phyloP scores from a whole-genome alignment of 495 filamentous ascomycete species.

The Glonium stellatum region DNA sequence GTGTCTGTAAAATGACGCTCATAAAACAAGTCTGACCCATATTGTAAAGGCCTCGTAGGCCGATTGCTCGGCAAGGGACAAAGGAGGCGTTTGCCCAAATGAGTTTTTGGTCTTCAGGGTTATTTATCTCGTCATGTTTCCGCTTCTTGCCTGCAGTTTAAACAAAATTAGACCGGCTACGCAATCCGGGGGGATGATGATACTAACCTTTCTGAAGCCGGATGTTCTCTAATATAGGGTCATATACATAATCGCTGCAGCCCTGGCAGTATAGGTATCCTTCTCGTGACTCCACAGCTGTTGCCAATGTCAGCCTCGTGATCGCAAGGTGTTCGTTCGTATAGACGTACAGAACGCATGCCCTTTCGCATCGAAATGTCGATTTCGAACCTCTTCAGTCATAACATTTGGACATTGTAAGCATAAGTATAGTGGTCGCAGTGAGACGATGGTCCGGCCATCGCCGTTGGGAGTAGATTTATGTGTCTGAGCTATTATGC shows the following conservation, averaged over 20 bases:
- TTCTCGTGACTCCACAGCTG: slow-evolving; percentile 75
- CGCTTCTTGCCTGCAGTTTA: slow-evolving; percentile 43
- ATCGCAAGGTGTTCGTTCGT: slow-evolving; percentile 16
- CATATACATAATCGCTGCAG: slow-evolving; percentile 82
- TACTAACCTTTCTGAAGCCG: slow-evolving; percentile 46
- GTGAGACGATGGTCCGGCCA: slow-evolving; percentile 39
- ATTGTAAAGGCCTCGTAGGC: slow-evolving; percentile 84
- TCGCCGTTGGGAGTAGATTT: slow-evolving; percentile 16
- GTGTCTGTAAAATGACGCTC: slow-evolving; percentile 79
- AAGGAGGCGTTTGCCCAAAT: slow-evolving; percentile 54
- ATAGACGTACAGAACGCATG: slow-evolving; percentile 56
- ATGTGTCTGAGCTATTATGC: slow-evolving; percentile 28
- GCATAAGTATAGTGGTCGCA: slow-evolving; percentile 55
- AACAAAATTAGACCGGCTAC: not conserved
- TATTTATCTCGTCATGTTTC: slow-evolving; percentile 54
- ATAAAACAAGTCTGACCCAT: slow-evolving; percentile 92
- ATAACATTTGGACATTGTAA: slow-evolving; percentile 59
- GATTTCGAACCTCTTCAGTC: slow-evolving; percentile 48
- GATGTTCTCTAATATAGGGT: slow-evolving; percentile 71
- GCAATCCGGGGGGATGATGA: not conserved
- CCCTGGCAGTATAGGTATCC: slow-evolving; percentile 75
- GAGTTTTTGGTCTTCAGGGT: slow-evolving; percentile 51
- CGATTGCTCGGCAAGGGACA: slow-evolving; percentile 62
- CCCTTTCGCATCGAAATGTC: slow-evolving; percentile 50
- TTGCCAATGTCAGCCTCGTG: slow-evolving; percentile 1